Conservation (phyloP, 306 rosid species). For the Quercus engelmannii region DNA sequence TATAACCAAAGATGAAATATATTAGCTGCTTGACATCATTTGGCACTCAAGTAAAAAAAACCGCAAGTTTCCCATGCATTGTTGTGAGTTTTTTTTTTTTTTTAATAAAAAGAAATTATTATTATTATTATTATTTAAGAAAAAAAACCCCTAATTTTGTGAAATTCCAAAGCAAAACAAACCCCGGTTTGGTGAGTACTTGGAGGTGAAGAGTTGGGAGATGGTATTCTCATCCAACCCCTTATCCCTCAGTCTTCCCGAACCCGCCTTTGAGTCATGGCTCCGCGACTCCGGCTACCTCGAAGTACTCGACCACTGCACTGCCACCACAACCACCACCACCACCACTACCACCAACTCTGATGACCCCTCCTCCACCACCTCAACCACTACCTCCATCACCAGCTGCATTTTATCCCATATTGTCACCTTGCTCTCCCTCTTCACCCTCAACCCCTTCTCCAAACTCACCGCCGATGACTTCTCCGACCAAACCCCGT, state of each 20-base stretch:
- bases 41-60: no score
- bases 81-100: no score
- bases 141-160: no score
- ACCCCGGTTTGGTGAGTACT: not conserved
- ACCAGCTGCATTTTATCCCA: constrained; percentile 49
- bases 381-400: constrained; percentile 25
- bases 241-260: constrained; percentile 89
- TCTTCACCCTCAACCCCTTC: constrained; percentile 74
- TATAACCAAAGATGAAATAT: no score
- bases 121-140: no score
- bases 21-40: no score
- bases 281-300: constrained; percentile 94
- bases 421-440: constrained; percentile 59
- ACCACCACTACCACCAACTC: constrained; percentile 23
- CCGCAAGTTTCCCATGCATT: no score
- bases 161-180: not conserved
- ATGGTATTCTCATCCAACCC: constrained; percentile 90
- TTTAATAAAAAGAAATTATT: no score
- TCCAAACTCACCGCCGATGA: constrained; percentile 77
- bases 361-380: not conserved
- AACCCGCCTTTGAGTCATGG: constrained; percentile 88
- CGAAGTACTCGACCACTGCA: constrained; percentile 76
- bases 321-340: constrained; percentile 37
- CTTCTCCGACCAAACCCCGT: constrained; percentile 62
- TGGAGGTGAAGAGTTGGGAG: not conserved